Evolutionary conservation across 2,329 filamentous ascomycete genomes (phyloP), one percentile per base, ranked within the genome.

Genomic region (Calycina herbarum): DNA sequence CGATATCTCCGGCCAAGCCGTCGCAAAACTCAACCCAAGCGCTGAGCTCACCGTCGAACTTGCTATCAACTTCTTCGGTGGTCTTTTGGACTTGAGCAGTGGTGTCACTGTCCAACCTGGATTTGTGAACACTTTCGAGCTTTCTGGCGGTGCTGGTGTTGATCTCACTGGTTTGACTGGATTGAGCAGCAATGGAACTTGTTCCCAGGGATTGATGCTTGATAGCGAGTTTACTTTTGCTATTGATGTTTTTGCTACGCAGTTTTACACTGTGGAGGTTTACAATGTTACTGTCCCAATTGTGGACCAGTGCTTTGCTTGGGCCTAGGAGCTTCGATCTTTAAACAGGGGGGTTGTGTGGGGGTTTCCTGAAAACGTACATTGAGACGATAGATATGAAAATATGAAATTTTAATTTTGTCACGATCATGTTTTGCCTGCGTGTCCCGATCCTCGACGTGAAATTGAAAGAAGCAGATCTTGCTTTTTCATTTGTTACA

Each of bases 21-120:
- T 71, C 10, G 77, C 76, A 1, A 68, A 72, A 5, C 62, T 78
- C 64, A 76, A 78, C 62, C 75, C 78, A 3, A 74, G 68, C 42
- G 73, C 76, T 3, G 69, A 75, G 17, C 71, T 79, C 72, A 75
- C 80, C 66, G 71, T 83, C 72, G 65, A 83, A 70, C 63, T 79
- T 66, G 65, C 74, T 58, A 64, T 79, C 71, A 69, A 78, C 66
- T 68, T 79, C 66, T 68, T 82, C 62, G 70, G 77, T 65, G 67
- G 78, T 24, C 58, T 77, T 6, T 69, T 78, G 59, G 76, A 79
- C 66, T 73, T 79, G 38, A 78, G 76, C 20, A 74, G 75, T n/a
- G 79, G 79, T 8, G 61, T 80, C 40, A 77, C 76, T 0, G 77
- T 77, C 2, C 73, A 70, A 5, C 77, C 79, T 5, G 75, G 75